Evolutionary conservation across 164 flowering plant genomes (phyloP).

Genomic region (Annona squamosa): DNA sequence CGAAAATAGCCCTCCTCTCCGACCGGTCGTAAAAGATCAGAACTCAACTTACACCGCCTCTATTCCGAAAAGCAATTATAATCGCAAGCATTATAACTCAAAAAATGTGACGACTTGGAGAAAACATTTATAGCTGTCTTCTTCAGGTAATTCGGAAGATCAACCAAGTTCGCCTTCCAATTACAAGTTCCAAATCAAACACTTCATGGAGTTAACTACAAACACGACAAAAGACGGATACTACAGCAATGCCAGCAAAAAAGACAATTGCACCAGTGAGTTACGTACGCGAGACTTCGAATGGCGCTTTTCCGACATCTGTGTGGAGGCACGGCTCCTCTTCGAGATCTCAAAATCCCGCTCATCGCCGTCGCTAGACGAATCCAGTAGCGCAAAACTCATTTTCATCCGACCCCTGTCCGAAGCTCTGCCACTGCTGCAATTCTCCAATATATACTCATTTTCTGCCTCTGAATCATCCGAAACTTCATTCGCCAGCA

Average conservation of each 20-base stretch:
- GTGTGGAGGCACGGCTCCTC: conserved; percentile 2
- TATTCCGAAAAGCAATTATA: no score
- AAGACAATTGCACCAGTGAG: background rate
- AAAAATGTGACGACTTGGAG: background rate
- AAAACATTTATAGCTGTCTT: no score
- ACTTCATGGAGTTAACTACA: background rate
- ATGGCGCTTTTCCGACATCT: conserved; percentile 12
- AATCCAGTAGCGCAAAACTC: conserved; percentile 36
- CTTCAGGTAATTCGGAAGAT: background rate
- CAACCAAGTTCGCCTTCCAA: background rate
- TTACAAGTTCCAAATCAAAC: background rate
- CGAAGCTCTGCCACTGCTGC: conserved; percentile 33
- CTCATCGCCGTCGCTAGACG: conserved; percentile 52
- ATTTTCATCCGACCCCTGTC: conserved; percentile 18
- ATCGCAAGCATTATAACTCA: background rate
- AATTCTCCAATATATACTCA: conserved; percentile 7
- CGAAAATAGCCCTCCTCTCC: no score
- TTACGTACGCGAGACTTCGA: conserved; percentile 33
- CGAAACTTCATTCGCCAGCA: conserved; percentile 35
- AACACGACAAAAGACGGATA: background rate
- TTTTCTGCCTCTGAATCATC: conserved; percentile 14
- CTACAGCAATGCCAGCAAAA: background rate
- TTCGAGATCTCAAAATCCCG: conserved; percentile 15
- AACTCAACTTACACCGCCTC: no score
- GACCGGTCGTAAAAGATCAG: no score